These are phyloP conservation scores for Pseudofabraea citricarpa DNA, from an alignment of 2,329 filamentous ascomycete species.

Conservation along the genomic window DNA sequence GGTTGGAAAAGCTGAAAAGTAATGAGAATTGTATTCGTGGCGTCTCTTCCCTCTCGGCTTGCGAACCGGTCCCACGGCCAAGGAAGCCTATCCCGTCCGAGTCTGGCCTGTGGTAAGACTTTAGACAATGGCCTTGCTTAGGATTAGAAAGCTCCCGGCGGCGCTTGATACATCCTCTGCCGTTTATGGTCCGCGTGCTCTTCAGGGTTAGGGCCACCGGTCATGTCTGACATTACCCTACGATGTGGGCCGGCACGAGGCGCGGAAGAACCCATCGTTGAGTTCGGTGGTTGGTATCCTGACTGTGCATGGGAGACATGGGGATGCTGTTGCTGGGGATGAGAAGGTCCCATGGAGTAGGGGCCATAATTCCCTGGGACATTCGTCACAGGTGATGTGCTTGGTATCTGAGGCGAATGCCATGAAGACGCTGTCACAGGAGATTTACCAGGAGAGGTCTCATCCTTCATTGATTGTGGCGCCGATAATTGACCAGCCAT, in stretches of 20 bases:
- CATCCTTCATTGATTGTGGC: slow-evolving; percentile 25
- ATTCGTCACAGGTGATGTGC: slow-evolving; percentile 21
- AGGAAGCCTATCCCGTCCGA: too few species aligned
- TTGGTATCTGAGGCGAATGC: slow-evolving; percentile 27
- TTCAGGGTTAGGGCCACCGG: slow-evolving; percentile 13
- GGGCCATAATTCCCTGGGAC: slow-evolving; percentile 17
- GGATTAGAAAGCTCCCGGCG: slow-evolving; percentile 13
- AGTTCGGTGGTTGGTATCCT: slow-evolving; percentile 11
- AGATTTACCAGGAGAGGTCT: slow-evolving; percentile 27
- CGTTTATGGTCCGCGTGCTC: slow-evolving; percentile 24
- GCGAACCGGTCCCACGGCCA: too few species aligned
- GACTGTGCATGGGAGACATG: slow-evolving; percentile 11
- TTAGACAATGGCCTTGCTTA: slow-evolving; percentile 11
- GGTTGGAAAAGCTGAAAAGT: too few species aligned
- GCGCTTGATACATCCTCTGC: slow-evolving; percentile 25
- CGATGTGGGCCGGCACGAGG: slow-evolving; percentile 20
- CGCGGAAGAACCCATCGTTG: slow-evolving; percentile 10
- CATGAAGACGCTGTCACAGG: slow-evolving; percentile 24
- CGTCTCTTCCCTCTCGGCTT: too few species aligned
- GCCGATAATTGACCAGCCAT: slow-evolving; percentile 24
- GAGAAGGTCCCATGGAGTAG: slow-evolving; percentile 25
- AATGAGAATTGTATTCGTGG: too few species aligned
- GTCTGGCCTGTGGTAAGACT: too few species aligned
- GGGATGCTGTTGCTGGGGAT: slow-evolving; percentile 16
- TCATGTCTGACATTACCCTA: slow-evolving; percentile 26